Conservation (phyloP, 371 early-diverging fungal genomes). For the Batkoa obscura region DNA sequence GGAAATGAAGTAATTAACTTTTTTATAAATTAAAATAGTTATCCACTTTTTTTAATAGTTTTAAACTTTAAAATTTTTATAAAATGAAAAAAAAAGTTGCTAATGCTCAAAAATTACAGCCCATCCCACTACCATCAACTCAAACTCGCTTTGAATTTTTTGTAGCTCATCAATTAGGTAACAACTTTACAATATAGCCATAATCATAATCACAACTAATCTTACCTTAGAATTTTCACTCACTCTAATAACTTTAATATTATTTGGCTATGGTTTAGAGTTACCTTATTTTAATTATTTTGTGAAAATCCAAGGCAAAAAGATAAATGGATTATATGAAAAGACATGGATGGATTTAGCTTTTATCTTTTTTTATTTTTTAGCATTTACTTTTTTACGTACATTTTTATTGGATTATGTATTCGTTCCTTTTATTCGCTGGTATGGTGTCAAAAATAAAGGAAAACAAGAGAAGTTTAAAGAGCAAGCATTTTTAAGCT, state of each 20-base stretch:
- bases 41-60: too few relatives aligned
- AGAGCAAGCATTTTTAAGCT: slow-evolving; percentile 35
- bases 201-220: not conserved
- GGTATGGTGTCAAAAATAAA: slow-evolving; percentile 22
- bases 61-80: too few relatives aligned
- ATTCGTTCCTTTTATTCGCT: slow-evolving; percentile 28
- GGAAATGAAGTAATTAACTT: too few relatives aligned
- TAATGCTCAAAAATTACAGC: too few relatives aligned
- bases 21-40: too few relatives aligned
- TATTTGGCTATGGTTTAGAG: not conserved
- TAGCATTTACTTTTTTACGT: slow-evolving; percentile 43
- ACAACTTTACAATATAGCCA: not conserved
- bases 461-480: slow-evolving; percentile 37
- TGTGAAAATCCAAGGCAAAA: not conserved
- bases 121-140: too few relatives aligned
- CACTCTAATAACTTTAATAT: not conserved
- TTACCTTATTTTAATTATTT: not conserved
- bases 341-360: slow-evolving; percentile 25
- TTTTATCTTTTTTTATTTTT: slow-evolving; percentile 39
- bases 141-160: too few relatives aligned
- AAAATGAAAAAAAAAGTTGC: too few relatives aligned
- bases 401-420: slow-evolving; percentile 32
- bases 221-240: not conserved
- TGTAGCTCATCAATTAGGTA: not conserved
- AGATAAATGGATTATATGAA: slow-evolving; percentile 12